A percentile compares a stretch with the other conserved stretches of the same genome.
phyloP scores from a whole-genome alignment of 1,139 yeast genomes.

The Taiozyma sp. region DNA sequence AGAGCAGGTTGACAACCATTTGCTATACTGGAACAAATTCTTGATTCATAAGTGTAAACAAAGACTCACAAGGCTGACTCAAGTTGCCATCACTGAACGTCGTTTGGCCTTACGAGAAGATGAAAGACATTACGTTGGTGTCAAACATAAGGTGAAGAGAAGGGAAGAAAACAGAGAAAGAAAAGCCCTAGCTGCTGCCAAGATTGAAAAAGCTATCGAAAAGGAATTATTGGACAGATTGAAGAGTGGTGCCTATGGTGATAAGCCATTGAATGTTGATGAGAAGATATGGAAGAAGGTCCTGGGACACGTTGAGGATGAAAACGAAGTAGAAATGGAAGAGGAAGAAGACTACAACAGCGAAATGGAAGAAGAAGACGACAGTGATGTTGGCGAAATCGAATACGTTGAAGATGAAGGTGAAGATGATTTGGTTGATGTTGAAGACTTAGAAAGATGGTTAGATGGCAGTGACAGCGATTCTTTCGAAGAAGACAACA shows the following conservation, averaged over 20 bases:
- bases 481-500: slow-evolving; percentile 35
- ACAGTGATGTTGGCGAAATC: slow-evolving; percentile 70
- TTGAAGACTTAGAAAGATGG: slow-evolving; percentile 92
- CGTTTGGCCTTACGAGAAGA: slow-evolving; percentile 87
- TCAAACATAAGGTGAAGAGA: slow-evolving; percentile 89
- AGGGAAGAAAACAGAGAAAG: slow-evolving; percentile 93
- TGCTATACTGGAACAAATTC: slow-evolving; percentile 91
- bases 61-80: slow-evolving; percentile 88
- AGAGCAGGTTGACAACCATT: slow-evolving; percentile 79
- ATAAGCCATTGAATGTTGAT: slow-evolving; percentile 93
- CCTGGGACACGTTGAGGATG: slow-evolving; percentile 66
- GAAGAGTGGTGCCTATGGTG: slow-evolving; percentile 98
- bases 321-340: slow-evolving; percentile 59
- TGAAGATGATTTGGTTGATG: slow-evolving; percentile 84
- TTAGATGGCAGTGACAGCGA: slow-evolving; percentile 61
- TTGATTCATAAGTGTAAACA: slow-evolving; percentile 92
- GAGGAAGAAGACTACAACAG: slow-evolving; percentile 54
- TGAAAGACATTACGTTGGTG: slow-evolving; percentile 89
- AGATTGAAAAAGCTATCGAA: slow-evolving; percentile 93
- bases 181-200: slow-evolving; percentile 94
- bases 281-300: slow-evolving; percentile 95
- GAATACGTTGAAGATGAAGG: slow-evolving; percentile 86
- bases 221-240: slow-evolving; percentile 90
- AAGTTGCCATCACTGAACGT: slow-evolving; percentile 95
- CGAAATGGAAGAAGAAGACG: slow-evolving; percentile 48